These are phyloP conservation scores for Xylariaceae sp. DNA, from an alignment of 2,329 filamentous ascomycete genomes.

Conservation along the genomic window DNA sequence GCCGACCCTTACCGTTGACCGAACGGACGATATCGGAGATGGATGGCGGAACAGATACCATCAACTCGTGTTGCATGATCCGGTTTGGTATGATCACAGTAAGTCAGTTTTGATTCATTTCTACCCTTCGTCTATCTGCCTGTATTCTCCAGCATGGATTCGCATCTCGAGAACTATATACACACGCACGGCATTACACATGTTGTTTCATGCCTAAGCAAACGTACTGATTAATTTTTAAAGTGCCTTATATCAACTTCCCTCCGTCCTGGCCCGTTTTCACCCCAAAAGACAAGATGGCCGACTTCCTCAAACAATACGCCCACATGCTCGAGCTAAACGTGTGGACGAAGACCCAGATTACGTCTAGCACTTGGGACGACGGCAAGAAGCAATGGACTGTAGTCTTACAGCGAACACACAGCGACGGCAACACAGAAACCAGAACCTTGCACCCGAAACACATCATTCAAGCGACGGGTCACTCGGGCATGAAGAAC, in stretches of 20 bases:
- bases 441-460: slow-evolving; percentile 53
- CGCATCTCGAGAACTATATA: not conserved
- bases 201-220: not conserved
- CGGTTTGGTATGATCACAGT: slow-evolving; percentile 49
- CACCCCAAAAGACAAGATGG: slow-evolving; percentile 63
- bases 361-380: slow-evolving; percentile 44
- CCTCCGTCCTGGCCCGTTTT: slow-evolving; percentile 59
- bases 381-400: slow-evolving; percentile 49
- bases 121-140: not conserved
- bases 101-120: not conserved
- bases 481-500: slow-evolving; percentile 61
- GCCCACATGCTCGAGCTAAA: slow-evolving; percentile 58
- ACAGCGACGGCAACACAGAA: slow-evolving; percentile 32
- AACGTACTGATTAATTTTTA: not conserved
- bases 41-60: slow-evolving; percentile 56
- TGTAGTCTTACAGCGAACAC: slow-evolving; percentile 33
- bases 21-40: slow-evolving; percentile 48
- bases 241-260: slow-evolving; percentile 55
- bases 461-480: slow-evolving; percentile 62
- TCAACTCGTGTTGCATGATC: slow-evolving; percentile 56
- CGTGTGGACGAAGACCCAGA: slow-evolving; percentile 51
- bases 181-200: no score
- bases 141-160: not conserved
- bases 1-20: slow-evolving; percentile 47
- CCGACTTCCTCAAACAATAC: slow-evolving; percentile 58